Evolutionary conservation across 2,329 filamentous ascomycete species (phyloP).

Genomic region (Xylaria sp.): DNA sequence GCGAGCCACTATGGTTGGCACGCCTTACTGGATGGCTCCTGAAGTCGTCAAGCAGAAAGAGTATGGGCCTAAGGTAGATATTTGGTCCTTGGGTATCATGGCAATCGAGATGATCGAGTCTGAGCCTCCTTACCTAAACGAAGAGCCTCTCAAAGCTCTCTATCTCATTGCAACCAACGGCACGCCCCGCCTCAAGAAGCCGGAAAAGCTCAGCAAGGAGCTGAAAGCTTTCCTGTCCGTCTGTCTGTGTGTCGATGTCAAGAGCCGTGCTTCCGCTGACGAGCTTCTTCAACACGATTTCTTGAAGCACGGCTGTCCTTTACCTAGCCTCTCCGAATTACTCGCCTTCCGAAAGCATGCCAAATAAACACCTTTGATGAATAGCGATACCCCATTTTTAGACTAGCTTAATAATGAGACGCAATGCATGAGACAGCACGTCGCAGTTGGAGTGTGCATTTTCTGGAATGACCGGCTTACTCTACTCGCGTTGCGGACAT

Average conservation of each 20-base stretch:
- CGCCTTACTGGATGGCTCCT: constrained; percentile 99
- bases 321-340: constrained; percentile 84
- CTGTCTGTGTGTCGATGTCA: constrained; percentile 96
- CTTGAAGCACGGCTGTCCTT: constrained; percentile 87
- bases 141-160: constrained; percentile 95
- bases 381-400: constrained; percentile 46
- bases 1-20: constrained; percentile 98
- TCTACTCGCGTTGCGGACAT: constrained; percentile 29
- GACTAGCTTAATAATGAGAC: constrained; percentile 41
- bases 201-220: constrained; percentile 97
- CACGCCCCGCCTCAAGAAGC: constrained; percentile 96
- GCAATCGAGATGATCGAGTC: constrained; percentile 99
- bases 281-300: constrained; percentile 95
- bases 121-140: constrained; percentile 96
- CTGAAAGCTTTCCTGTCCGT: constrained; percentile 97
- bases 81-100: constrained; percentile 99
- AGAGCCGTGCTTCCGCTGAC: constrained; percentile 89
- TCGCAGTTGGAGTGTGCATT: constrained; percentile 37
- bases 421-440: constrained; percentile 20
- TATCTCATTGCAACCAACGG: constrained; percentile 99
- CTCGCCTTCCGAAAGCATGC: constrained; percentile 85
- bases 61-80: constrained; percentile 97
- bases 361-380: constrained; percentile 59
- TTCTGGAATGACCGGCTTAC: constrained; percentile 36
- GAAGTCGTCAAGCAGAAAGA: constrained; percentile 99